A percentile compares a stretch with the other conserved stretches of the same genome.
These are phyloP conservation scores for Pseudohalonectria lignicola DNA, from an alignment of 2,329 filamentous ascomycete genomes.

Conservation along the genomic window DNA sequence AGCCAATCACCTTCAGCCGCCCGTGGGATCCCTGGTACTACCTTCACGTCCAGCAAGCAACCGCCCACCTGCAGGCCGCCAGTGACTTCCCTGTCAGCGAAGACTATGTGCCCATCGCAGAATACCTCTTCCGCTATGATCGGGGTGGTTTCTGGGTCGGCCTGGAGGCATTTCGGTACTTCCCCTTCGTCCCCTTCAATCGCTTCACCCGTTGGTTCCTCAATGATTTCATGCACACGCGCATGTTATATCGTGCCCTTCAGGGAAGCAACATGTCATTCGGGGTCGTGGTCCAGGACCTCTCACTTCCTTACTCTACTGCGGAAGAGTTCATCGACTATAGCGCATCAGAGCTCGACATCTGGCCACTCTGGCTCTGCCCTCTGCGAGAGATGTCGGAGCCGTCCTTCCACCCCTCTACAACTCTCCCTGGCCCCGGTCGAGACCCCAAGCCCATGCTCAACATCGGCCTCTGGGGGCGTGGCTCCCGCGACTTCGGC, in stretches of 20 bases:
- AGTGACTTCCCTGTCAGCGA: constrained; percentile 8
- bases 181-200: constrained; percentile 52
- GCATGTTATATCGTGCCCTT: constrained; percentile 54
- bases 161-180: constrained; percentile 51
- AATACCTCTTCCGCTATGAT: constrained; percentile 64
- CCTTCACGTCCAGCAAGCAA: constrained; percentile 38
- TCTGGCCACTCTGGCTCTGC: constrained; percentile 48
- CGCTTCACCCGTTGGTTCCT: constrained; percentile 48
- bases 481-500: constrained; percentile 24
- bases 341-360: constrained; percentile 29
- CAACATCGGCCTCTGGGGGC: constrained; percentile 55
- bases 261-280: constrained; percentile 50
- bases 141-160: constrained; percentile 60
- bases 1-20: constrained; percentile 38
- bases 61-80: constrained; percentile 21
- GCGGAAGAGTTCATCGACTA: constrained; percentile 34
- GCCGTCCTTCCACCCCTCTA: constrained; percentile 34
- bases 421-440: constrained; percentile 27
- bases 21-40: constrained; percentile 64
- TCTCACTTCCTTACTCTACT: constrained; percentile 35
- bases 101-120: constrained; percentile 48
- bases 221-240: constrained; percentile 51
- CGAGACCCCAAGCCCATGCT: constrained; percentile 24
- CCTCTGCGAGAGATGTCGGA: constrained; percentile 30
- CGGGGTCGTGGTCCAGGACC: constrained; percentile 54